Conservation (phyloP, 2,329 filamentous ascomycete species). For the Botryotinia narcissicola region DNA sequence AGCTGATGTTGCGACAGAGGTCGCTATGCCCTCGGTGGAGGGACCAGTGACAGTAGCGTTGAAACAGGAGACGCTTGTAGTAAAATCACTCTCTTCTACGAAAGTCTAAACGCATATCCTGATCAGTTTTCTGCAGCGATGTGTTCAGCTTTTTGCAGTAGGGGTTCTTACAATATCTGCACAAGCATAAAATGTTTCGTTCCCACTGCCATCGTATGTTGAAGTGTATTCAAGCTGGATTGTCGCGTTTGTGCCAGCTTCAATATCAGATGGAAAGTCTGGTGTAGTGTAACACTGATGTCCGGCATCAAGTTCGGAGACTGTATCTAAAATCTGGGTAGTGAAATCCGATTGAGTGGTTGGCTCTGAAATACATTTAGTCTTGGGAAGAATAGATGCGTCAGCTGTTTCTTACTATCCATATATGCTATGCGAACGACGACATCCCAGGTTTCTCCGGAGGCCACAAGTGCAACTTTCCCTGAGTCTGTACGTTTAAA, state of each 20-base stretch:
- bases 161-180: background rate
- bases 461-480: background rate
- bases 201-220: background rate
- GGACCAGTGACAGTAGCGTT: background rate
- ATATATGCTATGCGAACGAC: background rate
- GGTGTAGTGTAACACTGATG: background rate
- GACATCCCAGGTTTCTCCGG: background rate
- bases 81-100: background rate
- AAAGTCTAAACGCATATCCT: background rate
- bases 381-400: background rate
- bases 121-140: background rate
- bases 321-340: background rate
- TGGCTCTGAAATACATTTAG: background rate
- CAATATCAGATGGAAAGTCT: background rate
- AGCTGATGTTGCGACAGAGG: background rate
- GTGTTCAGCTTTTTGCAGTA: background rate
- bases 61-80: background rate
- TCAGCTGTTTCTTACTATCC: background rate
- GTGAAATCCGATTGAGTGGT: background rate
- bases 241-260: background rate
- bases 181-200: background rate
- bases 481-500: background rate
- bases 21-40: background rate
- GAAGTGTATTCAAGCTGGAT: background rate
- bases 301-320: background rate